Conservation (phyloP, 768 basidiomycete genomes). For the Cyclocybe aegerita region DNA sequence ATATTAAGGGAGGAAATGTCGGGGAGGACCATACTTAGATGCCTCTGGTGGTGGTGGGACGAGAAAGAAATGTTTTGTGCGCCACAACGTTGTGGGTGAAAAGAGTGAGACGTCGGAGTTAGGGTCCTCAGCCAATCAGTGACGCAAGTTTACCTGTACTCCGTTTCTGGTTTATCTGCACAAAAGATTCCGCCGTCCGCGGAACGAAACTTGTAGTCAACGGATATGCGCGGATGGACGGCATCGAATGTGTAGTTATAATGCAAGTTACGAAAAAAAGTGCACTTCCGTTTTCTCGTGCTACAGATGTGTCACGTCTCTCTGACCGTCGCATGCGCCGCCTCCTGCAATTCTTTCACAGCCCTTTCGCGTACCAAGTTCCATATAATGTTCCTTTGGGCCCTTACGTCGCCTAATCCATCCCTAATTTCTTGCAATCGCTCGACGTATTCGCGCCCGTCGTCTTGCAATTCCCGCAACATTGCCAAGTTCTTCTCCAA, state of each 20-base stretch:
- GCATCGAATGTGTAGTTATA: neutral
- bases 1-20: slow-evolving; percentile 47
- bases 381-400: slow-evolving; percentile 76
- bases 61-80: slow-evolving; percentile 14
- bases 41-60: slow-evolving; percentile 8
- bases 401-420: slow-evolving; percentile 70
- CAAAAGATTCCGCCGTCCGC: neutral
- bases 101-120: slow-evolving; percentile 22
- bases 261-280: neutral
- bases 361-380: slow-evolving; percentile 72
- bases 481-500: slow-evolving; percentile 75
- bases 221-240: too few species aligned
- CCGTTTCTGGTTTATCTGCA: slow-evolving; percentile 3
- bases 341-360: slow-evolving; percentile 72
- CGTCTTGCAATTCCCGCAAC: slow-evolving; percentile 80
- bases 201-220: neutral
- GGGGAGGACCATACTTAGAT: slow-evolving; percentile 38
- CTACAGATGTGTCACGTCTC: slow-evolving; percentile 13
- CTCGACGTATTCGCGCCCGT: slow-evolving; percentile 84
- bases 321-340: slow-evolving; percentile 38
- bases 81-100: slow-evolving; percentile 1
- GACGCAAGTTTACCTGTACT: slow-evolving; percentile 19
- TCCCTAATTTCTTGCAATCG: slow-evolving; percentile 83
- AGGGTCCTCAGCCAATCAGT: slow-evolving; percentile 13
- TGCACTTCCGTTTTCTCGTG: slow-evolving; percentile 13